phyloP scores from a whole-genome alignment of 148 eudicot genomes.

The Selenicereus undatus region DNA sequence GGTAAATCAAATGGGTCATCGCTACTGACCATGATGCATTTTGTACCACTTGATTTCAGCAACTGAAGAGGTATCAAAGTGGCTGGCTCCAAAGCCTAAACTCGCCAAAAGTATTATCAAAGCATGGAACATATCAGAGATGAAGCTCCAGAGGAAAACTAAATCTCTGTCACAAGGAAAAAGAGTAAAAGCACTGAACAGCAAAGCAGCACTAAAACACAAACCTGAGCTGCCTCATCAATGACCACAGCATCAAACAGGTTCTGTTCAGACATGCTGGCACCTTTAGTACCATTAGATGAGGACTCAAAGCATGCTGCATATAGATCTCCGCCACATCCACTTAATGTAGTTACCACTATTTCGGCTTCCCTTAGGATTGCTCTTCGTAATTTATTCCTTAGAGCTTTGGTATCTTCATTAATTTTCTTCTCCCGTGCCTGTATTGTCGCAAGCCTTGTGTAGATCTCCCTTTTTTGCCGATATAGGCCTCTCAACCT shows the following conservation, averaged over 20 bases:
- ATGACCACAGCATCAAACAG: slow-evolving; percentile 95
- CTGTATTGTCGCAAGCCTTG: slow-evolving; percentile 70
- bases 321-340: slow-evolving; percentile 96
- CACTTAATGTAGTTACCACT: slow-evolving; percentile 94
- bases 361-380: slow-evolving; percentile 93
- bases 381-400: slow-evolving; percentile 59
- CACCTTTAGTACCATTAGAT: slow-evolving; percentile 42
- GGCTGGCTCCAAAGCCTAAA: slow-evolving; percentile 97
- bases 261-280: slow-evolving; percentile 53
- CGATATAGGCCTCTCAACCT: slow-evolving; percentile 67
- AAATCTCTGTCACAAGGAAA: neutral
- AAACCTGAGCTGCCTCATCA: slow-evolving; percentile 99
- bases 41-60: slow-evolving; percentile 75
- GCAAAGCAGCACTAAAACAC: slow-evolving; percentile 15
- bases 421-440: slow-evolving; percentile 70
- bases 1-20: neutral
- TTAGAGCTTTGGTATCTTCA: slow-evolving; percentile 78
- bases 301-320: slow-evolving; percentile 77
- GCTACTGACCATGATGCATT: slow-evolving; percentile 81
- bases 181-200: neutral
- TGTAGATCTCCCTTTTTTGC: slow-evolving; percentile 66
- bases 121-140: neutral
- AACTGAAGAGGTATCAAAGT: slow-evolving; percentile 92
- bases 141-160: neutral
- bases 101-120: slow-evolving; percentile 13